A percentile compares a stretch with the other conserved stretches of the same genome.
Evolutionary conservation across 2,329 filamentous ascomycete genomes (phyloP).

Genomic region (Ophiostoma sp.): DNA sequence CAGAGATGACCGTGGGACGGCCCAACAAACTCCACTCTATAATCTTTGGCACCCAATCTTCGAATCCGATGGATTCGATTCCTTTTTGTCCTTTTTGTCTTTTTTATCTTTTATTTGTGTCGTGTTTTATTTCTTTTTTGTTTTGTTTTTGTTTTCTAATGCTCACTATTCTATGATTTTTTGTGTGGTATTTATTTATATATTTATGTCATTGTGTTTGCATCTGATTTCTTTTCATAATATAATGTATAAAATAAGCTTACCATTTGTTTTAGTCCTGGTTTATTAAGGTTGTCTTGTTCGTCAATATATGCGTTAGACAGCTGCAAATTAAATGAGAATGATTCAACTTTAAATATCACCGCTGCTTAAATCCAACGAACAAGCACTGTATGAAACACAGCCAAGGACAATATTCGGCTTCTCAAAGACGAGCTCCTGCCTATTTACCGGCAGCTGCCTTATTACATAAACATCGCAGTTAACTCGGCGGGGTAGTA

Average conservation of each 20-base stretch:
- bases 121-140: neutral
- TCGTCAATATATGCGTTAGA: no score
- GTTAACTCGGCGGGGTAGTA: neutral
- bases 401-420: neutral
- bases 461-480: neutral
- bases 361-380: no score
- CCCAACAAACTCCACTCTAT: constrained; percentile 28
- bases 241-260: no score
- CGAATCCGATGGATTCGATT: constrained; percentile 26
- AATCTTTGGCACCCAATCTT: constrained; percentile 30
- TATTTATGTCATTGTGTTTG: no score
- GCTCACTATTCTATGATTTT: neutral
- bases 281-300: no score
- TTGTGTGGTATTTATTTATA: neutral
- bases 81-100: constrained; percentile 5
- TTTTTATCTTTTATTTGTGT: neutral
- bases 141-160: neutral
- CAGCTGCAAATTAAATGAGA: no score
- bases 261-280: no score
- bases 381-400: neutral
- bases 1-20: constrained; percentile 31
- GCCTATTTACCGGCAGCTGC: neutral
- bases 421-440: neutral
- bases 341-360: no score
- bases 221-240: no score